Evolutionary conservation across 2,329 filamentous ascomycete species (phyloP), one percentile per base, ranked within the genome.

Genomic region (Aspergillus puulaauensis): DNA sequence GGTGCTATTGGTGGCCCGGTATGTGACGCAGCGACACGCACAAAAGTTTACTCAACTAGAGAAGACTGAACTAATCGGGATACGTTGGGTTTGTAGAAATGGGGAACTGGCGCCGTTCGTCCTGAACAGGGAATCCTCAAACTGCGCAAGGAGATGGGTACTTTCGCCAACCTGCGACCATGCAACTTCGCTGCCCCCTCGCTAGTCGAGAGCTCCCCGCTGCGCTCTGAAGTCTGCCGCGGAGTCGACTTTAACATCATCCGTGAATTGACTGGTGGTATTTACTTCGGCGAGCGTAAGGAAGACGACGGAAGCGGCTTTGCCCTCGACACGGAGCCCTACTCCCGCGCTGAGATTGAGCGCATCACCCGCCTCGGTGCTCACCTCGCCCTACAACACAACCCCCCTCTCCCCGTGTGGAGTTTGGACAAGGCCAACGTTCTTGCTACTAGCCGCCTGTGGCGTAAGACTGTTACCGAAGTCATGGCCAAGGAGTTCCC

Each of bases 341-440:
- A 97, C 82, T 89, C 87, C 47, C 85, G 90, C 41, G 74, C 82
- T 52, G 95, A 98, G 82, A 89, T 98, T 62, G 91, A 96, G 84
- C 88, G 93, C 52, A 87, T 98, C 66, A 90, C 89, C 9, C 84
- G 93, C 40, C 83, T 97, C 43, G 93, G 89, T 2, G 93, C 86
- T 6, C 86, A 89, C 77, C 82, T 98, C 24, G 93, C 93, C 3
- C 82, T 93, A 53, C 87, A 88, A 50, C 85, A 88, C 66, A 82
- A 89, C 73, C 90, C 90, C 1, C 90, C 90, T 1, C 82, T 88
- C 39, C 89, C 88, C 55, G 91, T 97, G 47, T 91, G 86, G 88
- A 91, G 86, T 71, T 79, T 97, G 70, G 95, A 98, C 78, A 98
- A 98, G 86, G 95, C 93, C 56, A 98, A 98, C 72, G 93, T 98